Evolutionary conservation across 306 rosid genomes (phyloP).

Genomic region (Boehmeria nivea): DNA sequence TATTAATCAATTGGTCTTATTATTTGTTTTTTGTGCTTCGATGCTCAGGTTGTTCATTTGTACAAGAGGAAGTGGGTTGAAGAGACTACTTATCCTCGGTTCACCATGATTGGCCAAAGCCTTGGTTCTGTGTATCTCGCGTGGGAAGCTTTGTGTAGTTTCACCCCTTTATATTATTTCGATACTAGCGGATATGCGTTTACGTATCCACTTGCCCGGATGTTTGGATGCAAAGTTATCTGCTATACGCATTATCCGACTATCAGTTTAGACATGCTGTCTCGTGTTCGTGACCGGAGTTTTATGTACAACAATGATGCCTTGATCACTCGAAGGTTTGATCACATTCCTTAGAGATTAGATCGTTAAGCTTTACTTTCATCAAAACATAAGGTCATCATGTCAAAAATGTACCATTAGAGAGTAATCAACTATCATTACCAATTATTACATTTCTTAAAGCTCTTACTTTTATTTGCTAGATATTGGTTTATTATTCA

Average conservation of each 20-base stretch:
- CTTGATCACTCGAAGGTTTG: conserved; percentile 58
- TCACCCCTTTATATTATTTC: conserved; percentile 65
- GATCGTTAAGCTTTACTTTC: background rate
- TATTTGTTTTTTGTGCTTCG: conserved; percentile 1
- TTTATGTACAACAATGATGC: conserved; percentile 75
- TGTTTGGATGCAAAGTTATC: conserved; percentile 82
- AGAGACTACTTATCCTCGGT: conserved; percentile 77
- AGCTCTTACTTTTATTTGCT: conserved; percentile 40
- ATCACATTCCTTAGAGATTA: background rate
- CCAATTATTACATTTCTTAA: conserved; percentile 46
- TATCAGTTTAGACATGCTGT: conserved; percentile 90
- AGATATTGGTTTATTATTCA: background rate
- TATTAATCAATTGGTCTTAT: background rate
- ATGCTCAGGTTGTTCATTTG: conserved; percentile 75
- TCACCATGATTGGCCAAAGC: conserved; percentile 94
- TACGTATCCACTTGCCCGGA: conserved; percentile 82
- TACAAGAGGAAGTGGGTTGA: conserved; percentile 80
- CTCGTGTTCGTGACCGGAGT: conserved; percentile 73
- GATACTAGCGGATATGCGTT: conserved; percentile 94
- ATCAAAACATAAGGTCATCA: background rate
- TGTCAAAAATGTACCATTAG: background rate
- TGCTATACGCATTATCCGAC: conserved; percentile 94
- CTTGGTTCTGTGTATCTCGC: conserved; percentile 75
- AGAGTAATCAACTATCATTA: conserved; percentile 29
- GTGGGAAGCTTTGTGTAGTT: conserved; percentile 84